A percentile compares a stretch with the other conserved stretches of the same genome.
phyloP scores from a whole-genome alignment of 140 eudicot species.

The Stevia rebaudiana region DNA sequence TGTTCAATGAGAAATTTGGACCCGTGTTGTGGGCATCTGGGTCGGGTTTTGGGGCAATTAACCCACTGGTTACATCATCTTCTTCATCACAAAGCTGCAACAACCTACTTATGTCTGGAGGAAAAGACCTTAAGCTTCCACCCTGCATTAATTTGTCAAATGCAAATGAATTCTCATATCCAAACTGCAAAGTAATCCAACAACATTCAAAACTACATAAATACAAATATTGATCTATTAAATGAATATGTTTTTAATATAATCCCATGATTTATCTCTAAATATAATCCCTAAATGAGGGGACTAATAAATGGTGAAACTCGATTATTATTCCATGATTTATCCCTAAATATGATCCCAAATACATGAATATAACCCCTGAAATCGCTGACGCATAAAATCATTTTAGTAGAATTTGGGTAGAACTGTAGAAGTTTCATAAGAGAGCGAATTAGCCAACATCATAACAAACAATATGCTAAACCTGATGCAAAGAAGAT shows the following conservation, averaged over 20 bases:
- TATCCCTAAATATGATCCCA: too few species aligned
- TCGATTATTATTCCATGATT: too few species aligned
- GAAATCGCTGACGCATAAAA: too few species aligned
- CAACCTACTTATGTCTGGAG: constrained; percentile 67
- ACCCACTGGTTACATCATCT: constrained; percentile 87
- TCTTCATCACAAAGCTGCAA: constrained; percentile 58
- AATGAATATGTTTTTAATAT: too few species aligned
- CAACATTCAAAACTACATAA: not conserved
- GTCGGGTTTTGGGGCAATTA: constrained; percentile 82
- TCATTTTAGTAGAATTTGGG: too few species aligned
- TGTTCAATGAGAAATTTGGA: constrained; percentile 32
- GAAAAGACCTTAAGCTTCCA: constrained; percentile 60
- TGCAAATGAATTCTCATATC: not conserved
- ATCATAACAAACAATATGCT: not conserved
- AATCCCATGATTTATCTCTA: too few species aligned
- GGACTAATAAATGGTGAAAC: too few species aligned
- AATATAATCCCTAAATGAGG: too few species aligned
- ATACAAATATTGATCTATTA: too few species aligned
- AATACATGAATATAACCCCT: too few species aligned
- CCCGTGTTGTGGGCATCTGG: constrained; percentile 52
- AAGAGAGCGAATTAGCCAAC: too few species aligned
- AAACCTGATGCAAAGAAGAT: constrained; percentile 39
- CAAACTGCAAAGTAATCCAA: not conserved
- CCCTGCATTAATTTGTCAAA: constrained; percentile 34
- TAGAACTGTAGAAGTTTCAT: too few species aligned